These are phyloP conservation scores for Aspergillus ibericus DNA, from an alignment of 2,329 filamentous ascomycete genomes.

Conservation along the genomic window DNA sequence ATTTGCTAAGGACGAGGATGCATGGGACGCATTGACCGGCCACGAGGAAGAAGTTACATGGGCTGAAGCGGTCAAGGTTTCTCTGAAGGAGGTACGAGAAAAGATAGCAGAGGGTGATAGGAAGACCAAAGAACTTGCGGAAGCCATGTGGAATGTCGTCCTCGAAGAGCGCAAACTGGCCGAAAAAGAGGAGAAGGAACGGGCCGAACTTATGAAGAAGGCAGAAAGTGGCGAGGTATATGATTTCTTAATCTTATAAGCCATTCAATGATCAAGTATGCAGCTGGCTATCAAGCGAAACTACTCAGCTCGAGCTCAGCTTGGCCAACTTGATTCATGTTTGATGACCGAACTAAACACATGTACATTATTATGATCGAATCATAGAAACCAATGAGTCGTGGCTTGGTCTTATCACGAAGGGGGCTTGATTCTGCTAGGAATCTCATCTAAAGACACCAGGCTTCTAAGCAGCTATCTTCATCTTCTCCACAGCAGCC, in stretches of 20 bases:
- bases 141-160: slow-evolving; percentile 43
- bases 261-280: too few species aligned
- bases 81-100: slow-evolving; percentile 22
- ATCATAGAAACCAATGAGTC: not conserved
- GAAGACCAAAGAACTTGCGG: slow-evolving; percentile 30
- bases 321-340: not conserved
- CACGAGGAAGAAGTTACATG: slow-evolving; percentile 25
- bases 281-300: too few species aligned
- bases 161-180: slow-evolving; percentile 40
- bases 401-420: not conserved
- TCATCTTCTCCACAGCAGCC: slow-evolving; percentile 66
- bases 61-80: slow-evolving; percentile 20
- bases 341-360: not conserved
- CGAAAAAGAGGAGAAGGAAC: slow-evolving; percentile 24
- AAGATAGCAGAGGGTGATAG: slow-evolving; percentile 29
- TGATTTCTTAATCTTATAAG: too few species aligned
- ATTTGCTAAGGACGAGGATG: slow-evolving; percentile 43
- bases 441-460: slow-evolving; percentile 15
- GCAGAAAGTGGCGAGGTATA: too few species aligned
- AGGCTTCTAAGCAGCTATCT: slow-evolving; percentile 58
- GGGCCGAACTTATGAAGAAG: not conserved
- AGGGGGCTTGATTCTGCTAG: not conserved
- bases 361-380: not conserved
- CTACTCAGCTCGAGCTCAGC: too few species aligned
- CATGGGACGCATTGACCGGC: slow-evolving; percentile 40